These are phyloP conservation scores for Wakefieldia striispora DNA, from an alignment of 768 basidiomycete species.

Conservation along the genomic window DNA sequence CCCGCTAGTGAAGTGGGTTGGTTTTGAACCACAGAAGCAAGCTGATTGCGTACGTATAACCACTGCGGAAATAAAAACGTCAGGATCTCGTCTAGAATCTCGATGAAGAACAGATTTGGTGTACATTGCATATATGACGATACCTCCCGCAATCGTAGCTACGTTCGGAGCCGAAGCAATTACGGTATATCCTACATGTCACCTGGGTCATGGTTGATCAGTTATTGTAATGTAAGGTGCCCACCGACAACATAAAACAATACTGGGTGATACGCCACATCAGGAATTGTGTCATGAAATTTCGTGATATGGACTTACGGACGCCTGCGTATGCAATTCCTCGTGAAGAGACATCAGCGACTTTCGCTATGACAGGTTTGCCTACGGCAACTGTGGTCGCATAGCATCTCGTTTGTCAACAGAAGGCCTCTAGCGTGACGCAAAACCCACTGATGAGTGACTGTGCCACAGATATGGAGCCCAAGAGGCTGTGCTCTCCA, in stretches of 20 bases:
- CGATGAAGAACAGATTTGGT: slow-evolving; percentile 10
- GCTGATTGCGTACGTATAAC: slow-evolving; percentile 49
- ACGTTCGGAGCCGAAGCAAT: slow-evolving; percentile 51
- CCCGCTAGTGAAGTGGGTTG: slow-evolving; percentile 35
- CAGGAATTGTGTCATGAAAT: neutral
- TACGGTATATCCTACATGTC: slow-evolving; percentile 43
- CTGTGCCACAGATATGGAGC: slow-evolving; percentile 54
- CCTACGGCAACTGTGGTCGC: slow-evolving; percentile 40
- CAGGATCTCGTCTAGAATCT: slow-evolving; percentile 8
- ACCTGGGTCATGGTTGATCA: neutral
- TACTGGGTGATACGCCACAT: slow-evolving; percentile 33
- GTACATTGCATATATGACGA: slow-evolving; percentile 56
- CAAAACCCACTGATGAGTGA: slow-evolving; percentile 49
- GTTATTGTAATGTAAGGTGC: slow-evolving; percentile 6
- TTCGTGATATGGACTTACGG: slow-evolving; percentile 38
- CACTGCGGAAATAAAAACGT: slow-evolving; percentile 37
- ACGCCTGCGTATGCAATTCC: slow-evolving; percentile 60
- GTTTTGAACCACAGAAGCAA: neutral
- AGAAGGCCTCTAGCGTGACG: slow-evolving; percentile 1
- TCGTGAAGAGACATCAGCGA: slow-evolving; percentile 69
- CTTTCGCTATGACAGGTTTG: slow-evolving; percentile 73
- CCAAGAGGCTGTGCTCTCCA: slow-evolving; percentile 50
- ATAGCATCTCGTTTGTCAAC: slow-evolving; percentile 5
- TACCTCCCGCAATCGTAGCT: slow-evolving; percentile 48
- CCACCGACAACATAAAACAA: slow-evolving; percentile 59